A percentile compares a stretch with the other conserved stretches of the same genome.
Evolutionary conservation across 805 yeast genomes (phyloP).

Genomic region (Pichia thaimueangensis): DNA sequence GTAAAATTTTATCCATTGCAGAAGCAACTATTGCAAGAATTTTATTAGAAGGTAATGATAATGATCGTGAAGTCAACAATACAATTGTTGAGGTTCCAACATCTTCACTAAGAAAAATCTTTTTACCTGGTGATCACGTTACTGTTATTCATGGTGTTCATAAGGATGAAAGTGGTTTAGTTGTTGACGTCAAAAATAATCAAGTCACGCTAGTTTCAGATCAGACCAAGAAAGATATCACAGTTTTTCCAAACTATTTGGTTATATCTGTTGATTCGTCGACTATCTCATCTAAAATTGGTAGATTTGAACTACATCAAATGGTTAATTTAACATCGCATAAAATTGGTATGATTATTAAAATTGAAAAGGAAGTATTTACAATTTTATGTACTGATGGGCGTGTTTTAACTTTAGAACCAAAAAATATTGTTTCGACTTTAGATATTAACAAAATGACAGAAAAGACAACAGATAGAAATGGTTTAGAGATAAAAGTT

Average conservation of each 20-base stretch:
- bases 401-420: conserved; percentile 59
- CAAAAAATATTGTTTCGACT: conserved; percentile 78
- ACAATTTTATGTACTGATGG: conserved; percentile 80
- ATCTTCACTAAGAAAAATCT: conserved; percentile 74
- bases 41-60: conserved; percentile 39
- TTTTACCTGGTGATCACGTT: conserved; percentile 90
- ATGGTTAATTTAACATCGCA: conserved; percentile 82
- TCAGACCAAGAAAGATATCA: conserved; percentile 79
- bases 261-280: conserved; percentile 84
- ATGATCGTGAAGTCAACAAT: conserved; percentile 52
- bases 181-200: conserved; percentile 73
- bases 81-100: conserved; percentile 72
- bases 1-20: conserved; percentile 65
- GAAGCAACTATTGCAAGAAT: conserved; percentile 49
- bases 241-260: conserved; percentile 87
- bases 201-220: conserved; percentile 87
- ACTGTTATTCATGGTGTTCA: conserved; percentile 88
- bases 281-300: conserved; percentile 61
- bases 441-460: conserved; percentile 59
- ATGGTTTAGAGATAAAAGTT: conserved; percentile 76
- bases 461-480: conserved; percentile 77
- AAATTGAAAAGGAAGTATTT: conserved; percentile 83
- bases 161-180: conserved; percentile 90
- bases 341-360: conserved; percentile 81
- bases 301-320: conserved; percentile 81